Percentiles rank a stretch among this genome's conserved stretches.
Conservation (phyloP, 129 eudicot genomes). For the Pittosporum tobira region DNA sequence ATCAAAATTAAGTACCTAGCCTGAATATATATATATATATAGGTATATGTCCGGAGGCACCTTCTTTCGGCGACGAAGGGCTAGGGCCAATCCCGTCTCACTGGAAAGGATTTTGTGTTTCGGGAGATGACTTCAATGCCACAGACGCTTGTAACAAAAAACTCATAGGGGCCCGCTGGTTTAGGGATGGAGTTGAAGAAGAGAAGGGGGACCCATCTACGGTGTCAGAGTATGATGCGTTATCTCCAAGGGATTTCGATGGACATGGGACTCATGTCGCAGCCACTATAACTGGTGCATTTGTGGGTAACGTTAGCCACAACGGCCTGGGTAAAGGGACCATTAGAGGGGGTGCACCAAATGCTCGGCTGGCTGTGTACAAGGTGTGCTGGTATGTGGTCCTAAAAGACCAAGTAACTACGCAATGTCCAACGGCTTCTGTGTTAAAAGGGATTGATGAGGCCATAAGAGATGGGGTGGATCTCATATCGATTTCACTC, state of each 20-base stretch:
- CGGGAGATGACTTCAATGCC: conserved; percentile 7
- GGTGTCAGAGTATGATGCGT: not conserved
- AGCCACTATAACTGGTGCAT: conserved; percentile 10
- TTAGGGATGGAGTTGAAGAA: conserved; percentile 4
- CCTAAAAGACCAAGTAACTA: no score
- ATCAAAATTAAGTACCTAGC: not conserved
- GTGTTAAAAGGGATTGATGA: conserved; percentile 4
- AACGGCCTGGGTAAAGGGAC: conserved; percentile 10
- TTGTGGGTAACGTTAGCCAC: not conserved
- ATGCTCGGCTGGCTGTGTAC: conserved; percentile 14
- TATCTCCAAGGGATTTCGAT: conserved; percentile 1
- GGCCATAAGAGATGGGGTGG: conserved; percentile 22
- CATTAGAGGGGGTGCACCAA: conserved; percentile 21
- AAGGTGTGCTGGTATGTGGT: conserved; percentile 9
- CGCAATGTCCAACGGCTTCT: not conserved
- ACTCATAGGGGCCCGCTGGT: conserved; percentile 22
- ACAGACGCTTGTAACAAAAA: conserved; percentile 12
- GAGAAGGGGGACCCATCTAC: not conserved
- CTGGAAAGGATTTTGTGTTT: conserved; percentile 20
- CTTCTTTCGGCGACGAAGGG: conserved; percentile 13
- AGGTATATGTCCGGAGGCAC: conserved; percentile 21
- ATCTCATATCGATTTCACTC: conserved; percentile 9
- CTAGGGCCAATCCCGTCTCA: conserved; percentile 17
- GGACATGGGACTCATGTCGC: conserved; percentile 23
- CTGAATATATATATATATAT: not conserved